Evolutionary conservation across 495 filamentous ascomycete species (phyloP).

Genomic region (Staphylotrichum tortipilum): DNA sequence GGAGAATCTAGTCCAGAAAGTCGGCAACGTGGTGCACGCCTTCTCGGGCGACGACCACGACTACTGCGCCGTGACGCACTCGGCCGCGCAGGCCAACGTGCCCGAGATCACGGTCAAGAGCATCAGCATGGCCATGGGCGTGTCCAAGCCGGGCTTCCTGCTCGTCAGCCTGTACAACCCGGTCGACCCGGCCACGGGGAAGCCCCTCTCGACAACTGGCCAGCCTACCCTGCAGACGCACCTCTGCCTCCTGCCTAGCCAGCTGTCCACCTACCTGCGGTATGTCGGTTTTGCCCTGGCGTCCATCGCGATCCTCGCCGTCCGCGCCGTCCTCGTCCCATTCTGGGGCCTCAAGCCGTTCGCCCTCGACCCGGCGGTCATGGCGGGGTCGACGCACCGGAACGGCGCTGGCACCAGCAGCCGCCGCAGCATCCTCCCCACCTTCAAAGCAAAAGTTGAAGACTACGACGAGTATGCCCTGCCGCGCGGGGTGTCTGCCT

Average conservation of each 20-base stretch:
- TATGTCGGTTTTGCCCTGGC: conserved; percentile 58
- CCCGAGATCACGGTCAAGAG: conserved; percentile 92
- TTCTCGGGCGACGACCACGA: conserved; percentile 99
- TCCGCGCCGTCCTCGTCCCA: conserved; percentile 52
- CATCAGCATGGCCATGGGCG: conserved; percentile 94
- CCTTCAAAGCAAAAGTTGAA: conserved; percentile 41
- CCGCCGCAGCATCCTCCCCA: conserved; percentile 22
- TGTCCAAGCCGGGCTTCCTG: conserved; percentile 77
- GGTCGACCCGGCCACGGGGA: conserved; percentile 51
- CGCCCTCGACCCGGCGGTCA: conserved; percentile 33
- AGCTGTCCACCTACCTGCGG: conserved; percentile 69
- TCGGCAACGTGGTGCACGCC: conserved; percentile 67
- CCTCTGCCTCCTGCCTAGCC: conserved; percentile 84
- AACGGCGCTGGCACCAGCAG: neutral
- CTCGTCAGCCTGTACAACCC: conserved; percentile 91
- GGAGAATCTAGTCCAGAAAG: conserved; percentile 56
- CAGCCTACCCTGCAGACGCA: conserved; percentile 68
- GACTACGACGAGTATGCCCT: conserved; percentile 31
- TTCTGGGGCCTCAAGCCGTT: conserved; percentile 36
- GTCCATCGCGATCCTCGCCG: conserved; percentile 50
- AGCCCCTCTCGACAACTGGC: conserved; percentile 33
- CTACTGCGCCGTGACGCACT: conserved; percentile 84
- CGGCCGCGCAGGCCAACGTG: conserved; percentile 52
- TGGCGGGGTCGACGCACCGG: neutral
- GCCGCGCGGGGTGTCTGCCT: conserved; percentile 20